These are phyloP conservation scores for Melampsora larici-populina DNA, from an alignment of 1,284 basidiomycete genomes.

Conservation along the genomic window DNA sequence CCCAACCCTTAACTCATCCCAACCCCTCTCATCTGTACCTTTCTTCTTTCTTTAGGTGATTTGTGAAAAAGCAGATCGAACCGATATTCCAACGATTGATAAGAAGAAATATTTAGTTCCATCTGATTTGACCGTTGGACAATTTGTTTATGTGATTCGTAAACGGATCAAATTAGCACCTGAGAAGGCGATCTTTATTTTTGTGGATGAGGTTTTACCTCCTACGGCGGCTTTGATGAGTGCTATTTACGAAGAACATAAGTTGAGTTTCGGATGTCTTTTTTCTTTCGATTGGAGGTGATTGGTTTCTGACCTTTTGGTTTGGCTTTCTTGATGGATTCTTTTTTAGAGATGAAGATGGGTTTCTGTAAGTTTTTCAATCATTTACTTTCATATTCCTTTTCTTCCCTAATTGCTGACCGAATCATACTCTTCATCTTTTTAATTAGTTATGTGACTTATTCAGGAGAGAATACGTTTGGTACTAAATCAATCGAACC, in stretches of 20 bases:
- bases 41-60: conserved; percentile 69
- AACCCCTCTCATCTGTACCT: background rate
- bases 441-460: conserved; percentile 58
- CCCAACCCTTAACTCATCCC: background rate
- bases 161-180: conserved; percentile 99
- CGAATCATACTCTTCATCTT: background rate
- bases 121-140: conserved; percentile 66
- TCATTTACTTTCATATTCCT: background rate
- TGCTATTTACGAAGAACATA: conserved; percentile 99
- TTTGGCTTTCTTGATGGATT: background rate
- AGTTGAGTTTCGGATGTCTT: conserved; percentile 1
- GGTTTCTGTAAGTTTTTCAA: conserved; percentile 75
- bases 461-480: conserved; percentile 95
- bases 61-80: conserved; percentile 98
- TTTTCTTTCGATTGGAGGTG: no score
- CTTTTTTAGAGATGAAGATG: conserved; percentile 73
- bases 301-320: background rate
- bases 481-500: conserved; percentile 54
- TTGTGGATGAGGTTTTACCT: conserved; percentile 95
- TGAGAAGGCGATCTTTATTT: conserved; percentile 99
- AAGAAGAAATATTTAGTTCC: conserved; percentile 99
- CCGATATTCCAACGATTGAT: conserved; percentile 98
- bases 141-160: conserved; percentile 99
- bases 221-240: conserved; percentile 98
- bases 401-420: background rate